Base-by-base conservation (phyloP, 768 basidiomycete genomes). In the Hortiboletus flavorubellus region DNA sequence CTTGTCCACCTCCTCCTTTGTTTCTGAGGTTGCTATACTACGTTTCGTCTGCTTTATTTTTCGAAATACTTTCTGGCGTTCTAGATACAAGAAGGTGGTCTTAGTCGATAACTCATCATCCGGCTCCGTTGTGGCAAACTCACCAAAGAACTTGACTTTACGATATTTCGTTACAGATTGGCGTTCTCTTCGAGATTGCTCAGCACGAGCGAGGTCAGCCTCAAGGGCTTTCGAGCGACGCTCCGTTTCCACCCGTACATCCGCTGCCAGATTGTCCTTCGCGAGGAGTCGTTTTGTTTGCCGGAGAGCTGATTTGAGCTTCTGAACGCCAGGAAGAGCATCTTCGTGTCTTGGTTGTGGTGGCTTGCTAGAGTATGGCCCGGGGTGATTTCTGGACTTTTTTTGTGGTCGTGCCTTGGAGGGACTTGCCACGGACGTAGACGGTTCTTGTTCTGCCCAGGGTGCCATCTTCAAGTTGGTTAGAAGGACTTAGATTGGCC, bases 91-190 rank as follows among this genome's bases (percentile, higher is more conserved):
- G 46, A 39, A 18, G 34, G 31, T 41, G 29, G 21, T 38, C n/a
- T 52, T 23, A 37, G 26, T 40, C 18, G 38, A 51, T 18, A 14
- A 18, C 5, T 33, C 18, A 29, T 23, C 1, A 18, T 45, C 15
- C 14, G 1, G 29, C 15, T 33, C 42, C 7, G 31, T 16, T 33
- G 44, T 7, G 31, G 56, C 26, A 38, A n/a, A 68, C 78, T 60
- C 58, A 94, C 93, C 94, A 59, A 98, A 97, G 74, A 98, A 98
- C 70, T 93, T 95, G 64, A 94, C 75, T 75, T 85, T 92, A 63
- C 94, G 93, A 70, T 98, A 98, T 58, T 82, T 82, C 39, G 80
- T 72, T 0, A 91, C 89, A 62, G 91, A 76, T 41, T 84, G 75
- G 44, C 88, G 82, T 70, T 92, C 91, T 67, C 86, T 86, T 45